These are phyloP conservation scores for Raphidocelis subcapitata DNA, from an alignment of 139 green algal species.

Conservation along the genomic window DNA sequence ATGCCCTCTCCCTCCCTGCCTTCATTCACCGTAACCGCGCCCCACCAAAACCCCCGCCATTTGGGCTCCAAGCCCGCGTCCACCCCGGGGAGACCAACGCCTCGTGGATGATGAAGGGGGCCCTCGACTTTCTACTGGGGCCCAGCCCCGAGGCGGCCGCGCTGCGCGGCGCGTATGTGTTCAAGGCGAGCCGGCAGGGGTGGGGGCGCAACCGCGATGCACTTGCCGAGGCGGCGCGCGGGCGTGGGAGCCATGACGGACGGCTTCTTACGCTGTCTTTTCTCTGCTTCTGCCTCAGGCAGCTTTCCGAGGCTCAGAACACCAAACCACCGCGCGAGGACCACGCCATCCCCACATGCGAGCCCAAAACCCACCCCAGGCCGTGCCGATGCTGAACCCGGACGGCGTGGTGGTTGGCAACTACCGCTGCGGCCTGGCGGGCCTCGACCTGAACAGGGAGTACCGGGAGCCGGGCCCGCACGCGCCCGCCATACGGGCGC, in stretches of 20 bases:
- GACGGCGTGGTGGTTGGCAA: conserved; percentile 55
- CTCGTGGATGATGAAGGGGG: conserved; percentile 77
- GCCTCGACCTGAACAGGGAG: conserved; percentile 76
- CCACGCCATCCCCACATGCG: conserved; percentile 48
- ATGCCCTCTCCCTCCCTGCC: no score
- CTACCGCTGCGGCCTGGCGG: conserved; percentile 69
- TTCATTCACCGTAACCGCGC: no score
- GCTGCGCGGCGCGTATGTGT: conserved; percentile 65
- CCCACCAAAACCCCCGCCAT: no score
- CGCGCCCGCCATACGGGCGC: conserved; percentile 61
- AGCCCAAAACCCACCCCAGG: conserved; percentile 66
- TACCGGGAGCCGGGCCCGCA: conserved; percentile 53
- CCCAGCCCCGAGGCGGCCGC: conserved; percentile 39
- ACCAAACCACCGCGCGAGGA: not conserved
- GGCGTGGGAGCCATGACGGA: no score
- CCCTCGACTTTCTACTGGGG: conserved; percentile 63
- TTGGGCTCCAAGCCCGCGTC: conserved; percentile 60
- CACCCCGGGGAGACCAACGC: conserved; percentile 80
- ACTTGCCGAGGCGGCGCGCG: no score
- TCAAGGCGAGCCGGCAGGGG: conserved; percentile 60
- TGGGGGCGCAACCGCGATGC: no score
- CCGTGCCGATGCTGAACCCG: conserved; percentile 84
- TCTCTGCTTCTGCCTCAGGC: no score
- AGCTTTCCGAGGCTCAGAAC: not conserved
- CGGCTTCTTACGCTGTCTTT: no score